Evolutionary conservation across 2,329 filamentous ascomycete genomes (phyloP), one percentile per base, ranked within the genome.

Genomic region (Paradendryphiella salina): DNA sequence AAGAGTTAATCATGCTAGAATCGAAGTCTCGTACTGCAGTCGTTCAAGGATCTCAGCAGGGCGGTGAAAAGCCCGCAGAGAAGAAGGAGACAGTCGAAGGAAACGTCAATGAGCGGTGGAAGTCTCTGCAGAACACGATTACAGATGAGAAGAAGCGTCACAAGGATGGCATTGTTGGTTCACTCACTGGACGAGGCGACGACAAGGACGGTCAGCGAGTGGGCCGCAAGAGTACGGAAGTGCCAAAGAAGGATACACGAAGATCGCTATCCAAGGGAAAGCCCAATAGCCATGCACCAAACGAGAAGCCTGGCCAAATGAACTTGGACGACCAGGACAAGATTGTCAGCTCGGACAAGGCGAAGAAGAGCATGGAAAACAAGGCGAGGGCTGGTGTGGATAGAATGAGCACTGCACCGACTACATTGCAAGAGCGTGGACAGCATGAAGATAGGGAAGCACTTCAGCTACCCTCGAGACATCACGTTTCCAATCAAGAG

Each of bases 81-180:
- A 63, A 64, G 34, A 54, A 57, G 15, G 56, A 57, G 13, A 73
- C 78, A 49, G 59, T 48, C 54, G 76, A 53, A 65, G 53, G 60
- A 11, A 46, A 52, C 2, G 61, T 71, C 6, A 47, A 44, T 6
- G 23, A 48, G 7, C 50, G 52, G 11, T 72, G 69, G 69, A 58
- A 63, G 20, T 51, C 54, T 1, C 14, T 71, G 9, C 61, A 66
- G 21, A 36, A 59, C 15, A 55, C 47, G 10, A 63, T 72, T 4
- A 32, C 45, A 0, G 58, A 63, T 21, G 66, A 71, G 33, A 69
- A 60, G 50, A 66, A 61, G 17, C 47, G 54, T 1, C 60, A 64
- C 45, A 62, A 60, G 32, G 45, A 49, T 6, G 69, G 69, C 4
- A 39, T 70, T 17, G 21, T 61, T 1, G 65, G 65, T 3, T 61